phyloP scores from a whole-genome alignment of 2,329 filamentous ascomycete species.

The Penicillium capsulatum region DNA sequence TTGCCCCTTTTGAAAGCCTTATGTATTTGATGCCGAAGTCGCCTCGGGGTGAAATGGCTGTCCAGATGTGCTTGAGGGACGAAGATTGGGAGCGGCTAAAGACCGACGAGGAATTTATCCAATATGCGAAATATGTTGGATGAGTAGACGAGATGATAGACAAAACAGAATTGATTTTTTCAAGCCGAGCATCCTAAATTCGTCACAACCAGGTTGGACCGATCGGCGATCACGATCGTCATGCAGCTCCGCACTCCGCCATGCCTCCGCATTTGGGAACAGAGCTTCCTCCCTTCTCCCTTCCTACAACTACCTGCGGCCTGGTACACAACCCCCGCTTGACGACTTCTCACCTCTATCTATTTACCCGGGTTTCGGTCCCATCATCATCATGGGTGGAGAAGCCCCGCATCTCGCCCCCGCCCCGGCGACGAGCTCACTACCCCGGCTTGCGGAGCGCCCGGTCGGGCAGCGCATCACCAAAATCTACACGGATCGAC shows the following conservation, averaged over 20 bases:
- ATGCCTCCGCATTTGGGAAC: constrained; percentile 16
- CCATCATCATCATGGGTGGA: constrained; percentile 32
- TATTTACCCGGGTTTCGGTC: not conserved
- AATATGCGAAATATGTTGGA: constrained; percentile 38
- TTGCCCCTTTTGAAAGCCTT: constrained; percentile 46
- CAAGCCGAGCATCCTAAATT: no score
- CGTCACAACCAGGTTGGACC: not conserved
- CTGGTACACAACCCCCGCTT: no score
- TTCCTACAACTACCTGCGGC: not conserved
- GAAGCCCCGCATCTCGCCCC: constrained; percentile 30
- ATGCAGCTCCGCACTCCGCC: constrained; percentile 18
- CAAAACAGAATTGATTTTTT: no score
- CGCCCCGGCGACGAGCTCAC: constrained; percentile 35
- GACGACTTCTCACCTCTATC: not conserved
- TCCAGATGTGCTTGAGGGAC: constrained; percentile 45
- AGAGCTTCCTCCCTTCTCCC: constrained; percentile 10
- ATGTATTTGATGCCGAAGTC: constrained; percentile 50
- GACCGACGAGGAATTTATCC: constrained; percentile 42
- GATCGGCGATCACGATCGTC: not conserved
- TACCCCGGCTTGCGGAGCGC: constrained; percentile 49
- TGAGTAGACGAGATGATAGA: no score
- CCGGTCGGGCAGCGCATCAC: constrained; percentile 74
- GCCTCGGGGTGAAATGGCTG: constrained; percentile 43
- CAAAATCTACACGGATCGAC: constrained; percentile 77
- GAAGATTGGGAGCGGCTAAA: constrained; percentile 48